phyloP scores from a whole-genome alignment of 2,329 filamentous ascomycete genomes.

The Diplodia mutila region DNA sequence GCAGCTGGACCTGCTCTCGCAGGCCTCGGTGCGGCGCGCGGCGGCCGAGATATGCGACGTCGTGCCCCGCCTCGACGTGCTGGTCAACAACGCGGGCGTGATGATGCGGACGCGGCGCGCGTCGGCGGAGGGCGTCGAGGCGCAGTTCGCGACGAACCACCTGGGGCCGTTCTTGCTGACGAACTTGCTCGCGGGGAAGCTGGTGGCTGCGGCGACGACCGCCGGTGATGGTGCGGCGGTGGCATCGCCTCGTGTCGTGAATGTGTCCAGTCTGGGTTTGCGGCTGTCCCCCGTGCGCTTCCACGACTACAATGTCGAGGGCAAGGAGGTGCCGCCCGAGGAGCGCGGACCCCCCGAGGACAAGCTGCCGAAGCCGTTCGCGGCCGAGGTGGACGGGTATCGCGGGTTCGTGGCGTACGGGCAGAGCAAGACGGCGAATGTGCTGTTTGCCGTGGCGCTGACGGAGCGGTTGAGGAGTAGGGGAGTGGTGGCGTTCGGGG shows the following conservation, averaged over 20 bases:
- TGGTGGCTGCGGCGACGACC: slow-evolving; percentile 41
- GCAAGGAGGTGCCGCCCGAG: slow-evolving; percentile 1
- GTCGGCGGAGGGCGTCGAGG: slow-evolving; percentile 50
- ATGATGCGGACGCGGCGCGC: slow-evolving; percentile 37
- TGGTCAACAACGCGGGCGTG: slow-evolving; percentile 47
- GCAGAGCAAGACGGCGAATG: slow-evolving; percentile 35
- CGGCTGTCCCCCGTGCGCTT: slow-evolving; percentile 28
- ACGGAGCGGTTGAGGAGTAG: slow-evolving; percentile 32
- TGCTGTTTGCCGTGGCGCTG: slow-evolving; percentile 35
- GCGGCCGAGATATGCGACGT: slow-evolving; percentile 38
- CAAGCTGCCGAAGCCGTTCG: not conserved
- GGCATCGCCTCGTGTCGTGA: slow-evolving; percentile 35
- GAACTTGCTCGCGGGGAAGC: slow-evolving; percentile 46
- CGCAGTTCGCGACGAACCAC: slow-evolving; percentile 53
- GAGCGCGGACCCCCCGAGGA: slow-evolving; percentile 7
- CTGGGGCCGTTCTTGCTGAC: slow-evolving; percentile 51
- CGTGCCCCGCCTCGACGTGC: slow-evolving; percentile 44
- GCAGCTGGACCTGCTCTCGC: slow-evolving; percentile 43
- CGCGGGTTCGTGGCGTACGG: slow-evolving; percentile 29
- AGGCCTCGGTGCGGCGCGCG: slow-evolving; percentile 42
- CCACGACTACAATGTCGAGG: slow-evolving; percentile 31
- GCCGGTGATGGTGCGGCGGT: not conserved
- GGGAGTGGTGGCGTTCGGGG: slow-evolving; percentile 34
- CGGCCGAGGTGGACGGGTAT: slow-evolving; percentile 24
- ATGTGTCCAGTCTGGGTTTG: slow-evolving; percentile 33